Evolutionary conservation across 441 rosid species (phyloP).

Genomic region (Euphorbia schlechtendalii): DNA sequence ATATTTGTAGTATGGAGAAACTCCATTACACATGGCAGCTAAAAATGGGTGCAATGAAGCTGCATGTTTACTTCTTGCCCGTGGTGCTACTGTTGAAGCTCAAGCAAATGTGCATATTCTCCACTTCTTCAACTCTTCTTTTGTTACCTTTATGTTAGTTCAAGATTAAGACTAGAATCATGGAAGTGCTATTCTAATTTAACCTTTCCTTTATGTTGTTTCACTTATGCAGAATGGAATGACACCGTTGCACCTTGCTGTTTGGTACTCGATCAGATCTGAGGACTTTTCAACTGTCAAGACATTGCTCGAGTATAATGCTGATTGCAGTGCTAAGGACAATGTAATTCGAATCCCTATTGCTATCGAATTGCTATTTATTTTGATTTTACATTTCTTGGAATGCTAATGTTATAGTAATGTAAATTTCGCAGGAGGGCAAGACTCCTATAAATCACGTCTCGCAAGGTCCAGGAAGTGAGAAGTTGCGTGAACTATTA

Average conservation of each 20-base stretch:
- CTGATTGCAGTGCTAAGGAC: conserved; percentile 85
- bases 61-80: conserved; percentile 64
- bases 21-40: conserved; percentile 97
- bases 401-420: conserved; percentile 6
- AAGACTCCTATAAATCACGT: conserved; percentile 87
- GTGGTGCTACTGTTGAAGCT: conserved; percentile 82
- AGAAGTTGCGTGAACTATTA: conserved; percentile 51
- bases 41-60: conserved; percentile 90
- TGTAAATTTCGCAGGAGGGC: conserved; percentile 56
- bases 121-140: conserved; percentile 17
- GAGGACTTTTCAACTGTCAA: conserved; percentile 72
- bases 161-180: conserved; percentile 11
- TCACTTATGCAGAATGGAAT: conserved; percentile 75
- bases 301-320: conserved; percentile 72
- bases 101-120: conserved; percentile 75
- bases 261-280: conserved; percentile 79
- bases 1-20: conserved; percentile 80
- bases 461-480: conserved; percentile 69
- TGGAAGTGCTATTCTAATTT: conserved; percentile 11
- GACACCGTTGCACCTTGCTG: conserved; percentile 94
- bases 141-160: background rate
- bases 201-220: conserved; percentile 9
- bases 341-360: conserved; percentile 37
- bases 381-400: conserved; percentile 3
- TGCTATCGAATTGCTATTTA: background rate